Conservation (phyloP, 1,284 basidiomycete genomes). For the Irpex lacteus region DNA sequence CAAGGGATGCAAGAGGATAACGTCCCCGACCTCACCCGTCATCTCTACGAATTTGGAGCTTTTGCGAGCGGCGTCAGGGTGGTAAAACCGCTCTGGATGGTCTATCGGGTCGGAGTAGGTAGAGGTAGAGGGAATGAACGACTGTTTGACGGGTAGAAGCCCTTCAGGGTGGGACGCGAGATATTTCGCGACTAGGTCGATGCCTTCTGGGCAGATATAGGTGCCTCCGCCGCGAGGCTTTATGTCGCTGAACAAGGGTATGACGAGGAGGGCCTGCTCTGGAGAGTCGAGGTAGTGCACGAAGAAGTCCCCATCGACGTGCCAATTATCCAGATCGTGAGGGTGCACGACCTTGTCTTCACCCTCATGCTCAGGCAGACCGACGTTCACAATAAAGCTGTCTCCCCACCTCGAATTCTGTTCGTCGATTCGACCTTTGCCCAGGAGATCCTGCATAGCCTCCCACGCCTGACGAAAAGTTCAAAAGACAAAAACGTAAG, state of each 20-base stretch:
- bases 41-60: slow-evolving; percentile 53
- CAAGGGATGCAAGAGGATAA: slow-evolving; percentile 59
- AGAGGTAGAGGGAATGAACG: slow-evolving; percentile 45
- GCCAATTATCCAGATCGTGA: slow-evolving; percentile 54
- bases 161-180: slow-evolving; percentile 55
- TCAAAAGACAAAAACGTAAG: not conserved
- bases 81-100: slow-evolving; percentile 43
- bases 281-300: slow-evolving; percentile 62
- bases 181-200: slow-evolving; percentile 49
- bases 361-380: slow-evolving; percentile 40
- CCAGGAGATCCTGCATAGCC: slow-evolving; percentile 56
- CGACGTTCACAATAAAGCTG: slow-evolving; percentile 60
- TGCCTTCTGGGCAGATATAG: slow-evolving; percentile 53
- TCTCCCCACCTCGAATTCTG: slow-evolving; percentile 49
- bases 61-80: slow-evolving; percentile 38
- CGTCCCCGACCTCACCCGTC: slow-evolving; percentile 56
- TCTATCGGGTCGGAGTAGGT: slow-evolving; percentile 32
- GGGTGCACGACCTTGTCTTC: slow-evolving; percentile 32
- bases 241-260: slow-evolving; percentile 57
- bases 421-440: slow-evolving; percentile 53
- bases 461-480: slow-evolving; percentile 44
- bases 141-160: slow-evolving; percentile 41
- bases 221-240: slow-evolving; percentile 51
- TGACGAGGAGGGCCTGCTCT: slow-evolving; percentile 58
- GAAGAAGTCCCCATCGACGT: slow-evolving; percentile 66